These are phyloP conservation scores for Schoenoplectus triqueter DNA, from an alignment of 202 grass and related monocot species.

Conservation along the genomic window DNA sequence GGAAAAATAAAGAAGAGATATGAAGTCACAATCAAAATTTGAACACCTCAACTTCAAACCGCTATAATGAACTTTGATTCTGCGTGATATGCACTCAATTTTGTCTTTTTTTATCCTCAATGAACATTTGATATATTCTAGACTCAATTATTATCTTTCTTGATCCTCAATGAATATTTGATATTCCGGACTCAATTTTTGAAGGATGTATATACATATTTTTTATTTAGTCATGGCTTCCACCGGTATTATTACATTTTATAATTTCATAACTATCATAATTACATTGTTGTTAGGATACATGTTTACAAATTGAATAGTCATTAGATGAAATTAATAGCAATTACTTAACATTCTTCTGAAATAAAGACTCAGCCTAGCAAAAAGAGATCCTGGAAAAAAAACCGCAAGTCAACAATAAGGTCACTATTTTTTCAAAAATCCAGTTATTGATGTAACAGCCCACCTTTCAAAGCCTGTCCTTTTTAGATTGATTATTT, in stretches of 20 bases:
- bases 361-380: not conserved
- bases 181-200: no score
- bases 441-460: constrained; percentile 6
- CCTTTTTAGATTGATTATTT: not conserved
- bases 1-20: no score
- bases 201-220: not conserved
- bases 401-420: not conserved
- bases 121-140: no score
- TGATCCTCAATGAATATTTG: no score
- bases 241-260: not conserved
- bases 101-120: no score
- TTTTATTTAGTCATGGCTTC: not conserved
- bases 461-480: not conserved
- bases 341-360: no score
- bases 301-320: not conserved
- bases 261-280: no score
- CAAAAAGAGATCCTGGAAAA: not conserved
- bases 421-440: not conserved
- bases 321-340: not conserved
- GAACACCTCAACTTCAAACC: no score
- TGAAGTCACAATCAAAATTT: no score
- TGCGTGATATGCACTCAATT: no score
- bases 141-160: no score
- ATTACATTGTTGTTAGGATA: not conserved
- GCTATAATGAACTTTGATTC: no score